Evolutionary conservation across 2,329 filamentous ascomycete genomes (phyloP), one percentile per base, ranked within the genome.

Genomic region (Microdochium trichocladiopsis): DNA sequence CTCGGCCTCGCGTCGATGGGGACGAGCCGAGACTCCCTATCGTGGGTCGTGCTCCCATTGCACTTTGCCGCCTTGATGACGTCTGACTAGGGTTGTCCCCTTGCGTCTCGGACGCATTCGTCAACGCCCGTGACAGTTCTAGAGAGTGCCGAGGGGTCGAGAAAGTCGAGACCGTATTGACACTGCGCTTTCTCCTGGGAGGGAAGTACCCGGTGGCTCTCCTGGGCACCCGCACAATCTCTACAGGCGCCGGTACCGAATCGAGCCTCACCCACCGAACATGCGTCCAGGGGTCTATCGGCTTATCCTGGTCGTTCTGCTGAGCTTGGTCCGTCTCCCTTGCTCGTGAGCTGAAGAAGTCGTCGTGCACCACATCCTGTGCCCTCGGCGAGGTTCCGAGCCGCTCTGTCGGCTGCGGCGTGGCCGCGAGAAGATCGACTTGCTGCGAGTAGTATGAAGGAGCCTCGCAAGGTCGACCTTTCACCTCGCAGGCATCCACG

Each of bases 201-300:
- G 93, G 93, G 63, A 97, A 97, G 70, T 93, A 97, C 23, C 92
- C 93, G 47, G 96, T 78, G 2, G 87, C 80, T 69, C 86, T 84
- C 53, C 89, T 84, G 22, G 90, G 84, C 53, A 97, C 83, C 25
- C 94, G 84, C 16, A 85, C 90, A 58, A 99, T 94, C 66, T 96
- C 89, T 23, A 94, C 84, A 1, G 90, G 86, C 23, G 84, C 77
- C 16, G 71, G 67, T 49, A 77, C 72, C 22, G 84, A 86, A 56
- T 93, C 88, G 24, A 96, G 78, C 25, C 87, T 75, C 1, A 96
- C 89, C 90, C 91, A 96, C 47, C 89, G 86, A 53, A 96, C 90
- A 69, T 96, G 91, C 54, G 82, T 86, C 89, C 90, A 96, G 4
- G 83, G 82, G 48, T 45, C 41, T 4, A 12, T 18, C 41, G 41